These are phyloP conservation scores for Juglanconis sp. DNA, from an alignment of 2,329 filamentous ascomycete genomes.

Conservation along the genomic window DNA sequence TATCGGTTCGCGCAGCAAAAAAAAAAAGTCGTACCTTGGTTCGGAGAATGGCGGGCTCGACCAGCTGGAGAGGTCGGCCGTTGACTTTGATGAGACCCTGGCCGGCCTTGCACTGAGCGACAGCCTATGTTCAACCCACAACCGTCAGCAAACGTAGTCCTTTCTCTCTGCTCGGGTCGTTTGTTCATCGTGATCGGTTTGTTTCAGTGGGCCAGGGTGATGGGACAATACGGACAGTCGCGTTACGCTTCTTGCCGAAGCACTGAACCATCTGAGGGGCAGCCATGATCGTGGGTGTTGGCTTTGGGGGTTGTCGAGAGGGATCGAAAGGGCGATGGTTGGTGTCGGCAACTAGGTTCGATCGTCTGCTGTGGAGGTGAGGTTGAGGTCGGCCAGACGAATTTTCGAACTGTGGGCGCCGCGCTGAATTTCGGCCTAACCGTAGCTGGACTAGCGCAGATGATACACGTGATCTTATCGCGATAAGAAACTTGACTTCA, in stretches of 20 bases:
- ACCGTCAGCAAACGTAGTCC: slow-evolving; percentile 12
- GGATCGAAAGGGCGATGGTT: slow-evolving; percentile 2
- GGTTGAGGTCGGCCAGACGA: slow-evolving; percentile 10
- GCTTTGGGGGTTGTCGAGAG: slow-evolving; percentile 11
- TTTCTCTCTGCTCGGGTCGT: slow-evolving; percentile 6
- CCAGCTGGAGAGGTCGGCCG: slow-evolving; percentile 89
- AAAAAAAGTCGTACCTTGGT: slow-evolving; percentile 71
- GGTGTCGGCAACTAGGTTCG: slow-evolving; percentile 9
- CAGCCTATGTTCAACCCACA: slow-evolving; percentile 13
- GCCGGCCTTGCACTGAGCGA: slow-evolving; percentile 25
- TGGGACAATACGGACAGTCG: slow-evolving; percentile 48
- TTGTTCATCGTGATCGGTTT: background rate
- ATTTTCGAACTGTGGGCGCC: slow-evolving; percentile 18
- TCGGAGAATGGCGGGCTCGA: slow-evolving; percentile 94
- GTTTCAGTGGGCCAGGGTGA: slow-evolving; percentile 1
- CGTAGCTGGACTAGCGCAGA: background rate
- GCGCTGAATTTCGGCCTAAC: background rate
- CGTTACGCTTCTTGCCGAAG: slow-evolving; percentile 99
- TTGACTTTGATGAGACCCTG: slow-evolving; percentile 95
- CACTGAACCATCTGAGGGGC: slow-evolving; percentile 83
- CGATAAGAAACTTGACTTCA: slow-evolving; percentile 1
- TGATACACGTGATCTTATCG: slow-evolving; percentile 16
- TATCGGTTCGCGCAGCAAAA: background rate
- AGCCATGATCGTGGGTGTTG: slow-evolving; percentile 61
- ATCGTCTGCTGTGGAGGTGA: background rate